These are phyloP conservation scores for Rhynchosporium graminicola DNA, from an alignment of 2,329 filamentous ascomycete genomes.

Conservation along the genomic window DNA sequence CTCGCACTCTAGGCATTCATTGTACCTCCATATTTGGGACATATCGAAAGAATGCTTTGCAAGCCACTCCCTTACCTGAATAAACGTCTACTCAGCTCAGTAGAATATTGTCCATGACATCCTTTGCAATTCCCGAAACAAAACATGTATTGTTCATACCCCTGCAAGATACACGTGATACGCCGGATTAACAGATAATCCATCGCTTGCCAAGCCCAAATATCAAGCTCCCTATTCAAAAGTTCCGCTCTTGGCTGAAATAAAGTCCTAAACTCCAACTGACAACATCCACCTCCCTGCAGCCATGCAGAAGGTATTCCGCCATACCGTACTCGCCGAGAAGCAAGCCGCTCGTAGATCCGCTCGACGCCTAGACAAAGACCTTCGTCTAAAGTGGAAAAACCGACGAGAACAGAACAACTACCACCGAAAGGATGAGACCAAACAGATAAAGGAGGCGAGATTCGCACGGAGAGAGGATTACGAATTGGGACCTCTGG, in stretches of 20 bases:
- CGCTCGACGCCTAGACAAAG: conserved; percentile 41
- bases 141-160: too few relatives aligned
- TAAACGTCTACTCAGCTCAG: too few relatives aligned
- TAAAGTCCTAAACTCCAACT: conserved; percentile 13
- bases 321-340: conserved; percentile 66
- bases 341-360: conserved; percentile 58
- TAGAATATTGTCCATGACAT: too few relatives aligned
- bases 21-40: too few relatives aligned
- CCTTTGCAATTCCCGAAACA: too few relatives aligned
- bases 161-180: background rate
- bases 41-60: too few relatives aligned
- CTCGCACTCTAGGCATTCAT: too few relatives aligned
- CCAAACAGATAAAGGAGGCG: conserved; percentile 47
- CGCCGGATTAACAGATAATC: conserved; percentile 11
- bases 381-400: conserved; percentile 33
- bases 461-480: conserved; percentile 67
- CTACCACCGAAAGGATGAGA: conserved; percentile 36
- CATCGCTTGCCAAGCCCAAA: conserved; percentile 30
- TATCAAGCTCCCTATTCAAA: conserved; percentile 24
- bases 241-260: conserved; percentile 18
- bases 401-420: conserved; percentile 27
- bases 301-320: conserved; percentile 70
- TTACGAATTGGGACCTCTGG: conserved; percentile 75
- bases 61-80: too few relatives aligned
- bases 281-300: conserved; percentile 24